These are phyloP conservation scores for Biscogniauxia mediterranea DNA, from an alignment of 2,329 filamentous ascomycete species.

Conservation along the genomic window DNA sequence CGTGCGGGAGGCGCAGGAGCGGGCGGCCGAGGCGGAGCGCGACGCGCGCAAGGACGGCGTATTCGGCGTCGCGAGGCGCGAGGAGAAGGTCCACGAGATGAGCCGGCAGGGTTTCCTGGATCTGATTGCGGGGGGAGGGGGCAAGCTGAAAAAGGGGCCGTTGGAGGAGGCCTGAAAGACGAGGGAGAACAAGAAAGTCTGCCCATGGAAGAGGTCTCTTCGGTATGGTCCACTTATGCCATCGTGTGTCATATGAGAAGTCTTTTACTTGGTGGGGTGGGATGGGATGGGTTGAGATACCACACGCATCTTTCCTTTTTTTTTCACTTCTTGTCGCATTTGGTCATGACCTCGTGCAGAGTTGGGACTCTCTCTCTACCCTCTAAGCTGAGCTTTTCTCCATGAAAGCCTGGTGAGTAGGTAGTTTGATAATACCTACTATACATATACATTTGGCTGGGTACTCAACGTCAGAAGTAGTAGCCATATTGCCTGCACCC, in stretches of 20 bases:
- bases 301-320: conserved; percentile 2
- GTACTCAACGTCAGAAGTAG: conserved; percentile 1
- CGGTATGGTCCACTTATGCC: not conserved
- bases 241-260: conserved; percentile 11
- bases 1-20: conserved; percentile 86
- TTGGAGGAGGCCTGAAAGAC: conserved; percentile 53
- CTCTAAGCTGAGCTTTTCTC: conserved; percentile 5
- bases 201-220: no score
- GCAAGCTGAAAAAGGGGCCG: conserved; percentile 56
- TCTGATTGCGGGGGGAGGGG: conserved; percentile 69
- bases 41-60: conserved; percentile 69
- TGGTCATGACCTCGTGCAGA: conserved; percentile 20
- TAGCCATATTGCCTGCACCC: not conserved
- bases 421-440: conserved; percentile 18
- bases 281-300: conserved; percentile 18
- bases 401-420: conserved; percentile 10
- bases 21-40: conserved; percentile 74
- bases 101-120: conserved; percentile 96
- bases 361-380: conserved; percentile 24
- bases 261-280: conserved; percentile 1
- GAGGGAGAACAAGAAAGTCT: not conserved
- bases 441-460: conserved; percentile 20
- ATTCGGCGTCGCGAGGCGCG: conserved; percentile 74
- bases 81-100: conserved; percentile 92
- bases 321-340: not conserved